phyloP scores from a whole-genome alignment of 139 green algal species.

The Asterochloris erici region DNA sequence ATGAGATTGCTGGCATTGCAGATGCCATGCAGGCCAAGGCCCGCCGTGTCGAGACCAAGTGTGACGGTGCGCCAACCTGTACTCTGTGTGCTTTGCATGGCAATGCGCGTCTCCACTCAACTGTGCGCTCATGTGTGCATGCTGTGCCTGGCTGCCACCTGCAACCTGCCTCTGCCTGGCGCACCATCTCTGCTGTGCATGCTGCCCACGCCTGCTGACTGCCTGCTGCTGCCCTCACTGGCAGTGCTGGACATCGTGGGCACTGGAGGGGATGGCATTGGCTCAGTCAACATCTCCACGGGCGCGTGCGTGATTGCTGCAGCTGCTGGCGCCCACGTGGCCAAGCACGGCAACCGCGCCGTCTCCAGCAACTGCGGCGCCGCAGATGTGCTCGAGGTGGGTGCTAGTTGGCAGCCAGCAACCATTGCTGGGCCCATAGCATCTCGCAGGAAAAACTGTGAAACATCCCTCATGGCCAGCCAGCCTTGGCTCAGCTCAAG shows the following conservation, averaged over 20 bases:
- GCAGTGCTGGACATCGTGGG: slow-evolving; percentile 95
- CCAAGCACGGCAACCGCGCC: slow-evolving; percentile 95
- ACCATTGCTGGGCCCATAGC: not conserved
- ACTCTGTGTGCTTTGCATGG: no score
- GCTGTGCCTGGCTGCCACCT: no score
- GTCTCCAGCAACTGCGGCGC: slow-evolving; percentile 92
- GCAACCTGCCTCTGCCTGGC: no score
- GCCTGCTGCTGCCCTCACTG: slow-evolving; percentile 20
- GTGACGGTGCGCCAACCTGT: slow-evolving; percentile 34
- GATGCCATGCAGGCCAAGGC: slow-evolving; percentile 67
- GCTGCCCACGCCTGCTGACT: not conserved
- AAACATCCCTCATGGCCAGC: not conserved
- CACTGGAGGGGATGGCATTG: slow-evolving; percentile 95
- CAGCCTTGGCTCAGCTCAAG: not conserved
- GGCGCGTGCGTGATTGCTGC: slow-evolving; percentile 91
- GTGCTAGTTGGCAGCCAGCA: not conserved
- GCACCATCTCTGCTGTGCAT: not conserved
- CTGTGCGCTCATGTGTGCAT: no score
- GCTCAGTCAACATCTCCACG: slow-evolving; percentile 98
- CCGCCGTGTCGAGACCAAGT: slow-evolving; percentile 54
- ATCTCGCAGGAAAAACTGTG: not conserved
- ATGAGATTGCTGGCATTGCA: slow-evolving; percentile 91
- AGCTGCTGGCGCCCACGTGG: slow-evolving; percentile 90
- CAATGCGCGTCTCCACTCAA: no score
- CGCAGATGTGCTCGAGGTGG: slow-evolving; percentile 87